Percentiles rank a stretch among this genome's conserved stretches.
phyloP scores from a whole-genome alignment of 495 filamentous ascomycete species.

The Mycothermus thermophilus region DNA sequence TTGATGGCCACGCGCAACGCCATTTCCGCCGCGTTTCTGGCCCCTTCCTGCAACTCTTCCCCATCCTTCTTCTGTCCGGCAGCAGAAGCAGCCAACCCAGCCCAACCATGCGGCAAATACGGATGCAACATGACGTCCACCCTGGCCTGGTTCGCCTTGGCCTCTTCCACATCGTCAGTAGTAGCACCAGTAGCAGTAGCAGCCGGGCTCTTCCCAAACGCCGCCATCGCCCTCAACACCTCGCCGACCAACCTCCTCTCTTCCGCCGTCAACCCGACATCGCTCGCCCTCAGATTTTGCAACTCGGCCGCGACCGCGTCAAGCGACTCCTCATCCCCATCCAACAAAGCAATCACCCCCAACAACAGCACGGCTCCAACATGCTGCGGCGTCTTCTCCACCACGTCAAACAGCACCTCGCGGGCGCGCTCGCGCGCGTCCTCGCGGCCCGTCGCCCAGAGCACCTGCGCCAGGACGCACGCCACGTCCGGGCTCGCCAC shows the following conservation, averaged over 20 bases:
- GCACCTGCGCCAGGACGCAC: slow-evolving; percentile 74
- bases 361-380: slow-evolving; percentile 64
- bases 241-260: slow-evolving; percentile 37
- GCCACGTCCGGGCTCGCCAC: slow-evolving; percentile 85
- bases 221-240: slow-evolving; percentile 30
- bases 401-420: slow-evolving; percentile 63
- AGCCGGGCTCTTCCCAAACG: slow-evolving; percentile 12
- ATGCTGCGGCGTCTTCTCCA: slow-evolving; percentile 59
- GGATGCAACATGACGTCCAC: slow-evolving; percentile 67
- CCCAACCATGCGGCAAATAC: slow-evolving; percentile 63
- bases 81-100: slow-evolving; percentile 52
- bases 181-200: background rate
- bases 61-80: slow-evolving; percentile 8
- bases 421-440: slow-evolving; percentile 61
- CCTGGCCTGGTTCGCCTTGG: slow-evolving; percentile 40
- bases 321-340: slow-evolving; percentile 59
- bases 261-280: slow-evolving; percentile 26
- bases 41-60: slow-evolving; percentile 20
- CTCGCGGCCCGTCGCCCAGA: slow-evolving; percentile 79
- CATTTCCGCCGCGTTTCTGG: slow-evolving; percentile 56
- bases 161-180: slow-evolving; percentile 16
- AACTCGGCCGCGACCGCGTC: slow-evolving; percentile 75
- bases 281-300: slow-evolving; percentile 49
- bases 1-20: slow-evolving; percentile 64
- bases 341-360: slow-evolving; percentile 68